Base-by-base conservation (phyloP, 371 early-diverging fungal genomes). In the Syncephalastrum racemosum region DNA sequence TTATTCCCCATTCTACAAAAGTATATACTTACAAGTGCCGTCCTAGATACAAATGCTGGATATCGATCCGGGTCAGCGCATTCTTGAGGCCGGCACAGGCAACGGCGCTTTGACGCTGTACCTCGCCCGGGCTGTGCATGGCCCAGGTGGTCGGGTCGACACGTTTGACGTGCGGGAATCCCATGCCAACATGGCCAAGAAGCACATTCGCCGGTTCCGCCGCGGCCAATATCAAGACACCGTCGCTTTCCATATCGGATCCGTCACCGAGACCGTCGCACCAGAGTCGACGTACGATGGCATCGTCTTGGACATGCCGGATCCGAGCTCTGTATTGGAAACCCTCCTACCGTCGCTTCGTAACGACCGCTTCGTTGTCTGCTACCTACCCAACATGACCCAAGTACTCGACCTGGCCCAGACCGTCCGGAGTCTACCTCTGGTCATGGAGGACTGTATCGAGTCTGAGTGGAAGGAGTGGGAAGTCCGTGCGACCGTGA, bases 81-180 rank as follows among this genome's bases (percentile, higher is more conserved):
- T 90, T 13, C 71, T 90, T 5, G 91, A 90, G 62, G 89, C 87
- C 1, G 91, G 91, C 3, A 90, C 91, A 0, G 91, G 91, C 1
- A 90, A 90, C 54, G 91, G 86, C 4, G 80, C 83, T 23, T 65
- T 90, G 50, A 86, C 89, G 0, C 58, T 90, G 31, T 80, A 87
- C 54, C 62, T 90, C 52, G 89, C 90, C 0, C 67, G 85, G 6
- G 84, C 86, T 2, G 75, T 90, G 4, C 76, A 74, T 20, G 66
- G 56, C 1, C 27, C 27, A 27, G 50, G 50, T 0, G 84, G 86
- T 0, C 67, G 63, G 19, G 70, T 90, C 7, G 71, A 83, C 31
- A 85, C 89, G 0, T 85, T 87, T 46, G 91, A 90, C 43, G 66
- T 80, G 12, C 66, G 77, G n/a, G 68, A 74, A 44, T 56, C 62